These are phyloP conservation scores for Paramecium primaurelia DNA, from an alignment of 73 alveolate genomes.

Conservation along the genomic window DNA sequence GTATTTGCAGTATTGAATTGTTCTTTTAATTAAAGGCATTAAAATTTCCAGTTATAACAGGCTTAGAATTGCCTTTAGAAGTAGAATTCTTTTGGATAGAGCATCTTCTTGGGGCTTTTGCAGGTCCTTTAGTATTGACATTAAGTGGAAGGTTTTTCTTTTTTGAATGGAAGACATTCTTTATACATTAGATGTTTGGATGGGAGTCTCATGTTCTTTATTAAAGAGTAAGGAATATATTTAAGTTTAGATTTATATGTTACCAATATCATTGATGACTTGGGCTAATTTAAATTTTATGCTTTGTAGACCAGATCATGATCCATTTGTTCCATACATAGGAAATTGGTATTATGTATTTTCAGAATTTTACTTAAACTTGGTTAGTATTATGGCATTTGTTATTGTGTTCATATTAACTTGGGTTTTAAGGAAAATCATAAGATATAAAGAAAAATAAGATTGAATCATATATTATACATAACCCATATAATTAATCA, in stretches of 20 bases:
- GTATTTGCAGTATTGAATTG: constrained; percentile 23
- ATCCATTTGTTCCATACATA: constrained; percentile 52
- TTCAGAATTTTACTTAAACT: constrained; percentile 46
- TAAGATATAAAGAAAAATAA: neutral
- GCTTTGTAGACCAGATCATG: constrained; percentile 57
- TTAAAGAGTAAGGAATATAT: neutral
- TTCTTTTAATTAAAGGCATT: constrained; percentile 20
- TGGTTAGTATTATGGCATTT: constrained; percentile 11
- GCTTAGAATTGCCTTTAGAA: constrained; percentile 55
- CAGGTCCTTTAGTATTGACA: constrained; percentile 45
- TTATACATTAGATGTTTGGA: constrained; percentile 45
- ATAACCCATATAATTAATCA: neutral
- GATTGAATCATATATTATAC: neutral
- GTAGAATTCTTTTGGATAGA: constrained; percentile 64
- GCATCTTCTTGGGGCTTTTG: constrained; percentile 53
- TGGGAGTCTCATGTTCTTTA: constrained; percentile 43
- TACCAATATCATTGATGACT: constrained; percentile 37
- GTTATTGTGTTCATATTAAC: neutral
- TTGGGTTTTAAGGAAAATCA: neutral
- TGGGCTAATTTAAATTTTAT: constrained; percentile 62
- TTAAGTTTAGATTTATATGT: constrained; percentile 48
- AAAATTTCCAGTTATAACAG: constrained; percentile 34
- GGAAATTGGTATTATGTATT: constrained; percentile 55
- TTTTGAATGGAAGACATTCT: constrained; percentile 28
- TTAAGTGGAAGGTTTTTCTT: constrained; percentile 41